These are phyloP conservation scores for Sphagnurus paluster DNA, from an alignment of 1,284 basidiomycete species.

Conservation along the genomic window DNA sequence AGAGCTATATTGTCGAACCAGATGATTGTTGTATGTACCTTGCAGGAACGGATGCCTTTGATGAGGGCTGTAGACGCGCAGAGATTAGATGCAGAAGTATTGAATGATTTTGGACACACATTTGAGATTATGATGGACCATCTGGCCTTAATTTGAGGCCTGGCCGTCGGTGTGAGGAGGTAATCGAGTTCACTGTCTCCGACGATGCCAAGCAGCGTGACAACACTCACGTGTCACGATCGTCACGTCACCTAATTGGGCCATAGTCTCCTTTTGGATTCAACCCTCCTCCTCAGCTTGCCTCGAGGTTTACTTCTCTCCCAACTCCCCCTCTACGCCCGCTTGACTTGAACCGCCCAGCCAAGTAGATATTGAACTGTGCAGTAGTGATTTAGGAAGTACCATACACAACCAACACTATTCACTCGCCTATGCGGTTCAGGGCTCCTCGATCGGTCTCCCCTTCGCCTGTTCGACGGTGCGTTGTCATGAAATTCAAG, in stretches of 20 bases:
- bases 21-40: conserved; percentile 48
- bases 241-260: too few species aligned
- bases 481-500: conserved; percentile 15
- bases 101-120: conserved; percentile 45
- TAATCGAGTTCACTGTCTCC: conserved; percentile 1
- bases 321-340: neutral
- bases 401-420: neutral
- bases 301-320: neutral
- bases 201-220: conserved; percentile 5
- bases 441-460: conserved; percentile 60
- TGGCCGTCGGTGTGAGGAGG: conserved; percentile 1
- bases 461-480: conserved; percentile 59
- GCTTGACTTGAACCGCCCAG: neutral
- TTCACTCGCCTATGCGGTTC: conserved; percentile 51
- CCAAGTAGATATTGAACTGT: too few species aligned
- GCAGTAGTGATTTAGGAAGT: neutral
- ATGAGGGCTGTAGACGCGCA: conserved; percentile 70
- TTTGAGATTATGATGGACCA: conserved; percentile 92
- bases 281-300: neutral
- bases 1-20: conserved; percentile 9
- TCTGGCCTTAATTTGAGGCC: conserved; percentile 28
- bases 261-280: too few species aligned
- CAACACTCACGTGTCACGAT: too few species aligned
- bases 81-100: conserved; percentile 14
- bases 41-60: conserved; percentile 93